Percentiles rank a stretch among this genome's conserved stretches.
Evolutionary conservation across 2,329 filamentous ascomycete species (phyloP).

Genomic region (Pseudogymnoascus sp.): DNA sequence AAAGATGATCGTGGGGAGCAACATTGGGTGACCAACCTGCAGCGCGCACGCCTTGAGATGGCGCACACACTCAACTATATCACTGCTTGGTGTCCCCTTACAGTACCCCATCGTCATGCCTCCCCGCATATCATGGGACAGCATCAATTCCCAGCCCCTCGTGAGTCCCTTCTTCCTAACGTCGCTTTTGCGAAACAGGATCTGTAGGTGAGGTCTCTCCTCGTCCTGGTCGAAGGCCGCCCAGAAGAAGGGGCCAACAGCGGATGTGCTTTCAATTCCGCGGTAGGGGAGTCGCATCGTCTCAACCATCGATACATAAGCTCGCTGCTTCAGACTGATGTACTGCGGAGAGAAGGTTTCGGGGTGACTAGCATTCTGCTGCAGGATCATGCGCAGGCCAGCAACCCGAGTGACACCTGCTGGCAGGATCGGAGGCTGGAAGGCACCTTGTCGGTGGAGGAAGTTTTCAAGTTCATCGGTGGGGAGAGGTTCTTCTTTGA

Average conservation of each 20-base stretch:
- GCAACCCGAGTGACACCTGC: constrained; percentile 14
- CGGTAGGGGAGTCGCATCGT: constrained; percentile 46
- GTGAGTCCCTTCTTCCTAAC: constrained; percentile 57
- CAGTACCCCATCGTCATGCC: constrained; percentile 52
- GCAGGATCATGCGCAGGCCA: constrained; percentile 15
- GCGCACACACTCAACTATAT: constrained; percentile 42
- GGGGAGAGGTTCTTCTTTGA: constrained; percentile 26
- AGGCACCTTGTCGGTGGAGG: constrained; percentile 24
- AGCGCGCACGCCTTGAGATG: constrained; percentile 44
- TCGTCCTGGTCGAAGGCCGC: constrained; percentile 48
- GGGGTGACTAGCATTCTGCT: constrained; percentile 40
- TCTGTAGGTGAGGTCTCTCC: constrained; percentile 49
- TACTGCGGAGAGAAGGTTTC: constrained; percentile 51
- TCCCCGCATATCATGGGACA: constrained; percentile 49
- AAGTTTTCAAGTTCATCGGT: constrained; percentile 28
- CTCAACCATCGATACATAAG: constrained; percentile 50
- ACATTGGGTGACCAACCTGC: constrained; percentile 51
- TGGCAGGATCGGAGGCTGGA: constrained; percentile 21
- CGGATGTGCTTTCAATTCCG: constrained; percentile 51
- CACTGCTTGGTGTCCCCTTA: constrained; percentile 53
- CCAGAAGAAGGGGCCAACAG: constrained; percentile 59
- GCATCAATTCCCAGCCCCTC: constrained; percentile 57
- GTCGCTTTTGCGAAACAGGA: constrained; percentile 57
- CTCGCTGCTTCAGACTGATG: constrained; percentile 42
- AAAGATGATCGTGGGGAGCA: constrained; percentile 53